Conservation (phyloP, 2,329 filamentous ascomycete species). For the Bertia moriformis region DNA sequence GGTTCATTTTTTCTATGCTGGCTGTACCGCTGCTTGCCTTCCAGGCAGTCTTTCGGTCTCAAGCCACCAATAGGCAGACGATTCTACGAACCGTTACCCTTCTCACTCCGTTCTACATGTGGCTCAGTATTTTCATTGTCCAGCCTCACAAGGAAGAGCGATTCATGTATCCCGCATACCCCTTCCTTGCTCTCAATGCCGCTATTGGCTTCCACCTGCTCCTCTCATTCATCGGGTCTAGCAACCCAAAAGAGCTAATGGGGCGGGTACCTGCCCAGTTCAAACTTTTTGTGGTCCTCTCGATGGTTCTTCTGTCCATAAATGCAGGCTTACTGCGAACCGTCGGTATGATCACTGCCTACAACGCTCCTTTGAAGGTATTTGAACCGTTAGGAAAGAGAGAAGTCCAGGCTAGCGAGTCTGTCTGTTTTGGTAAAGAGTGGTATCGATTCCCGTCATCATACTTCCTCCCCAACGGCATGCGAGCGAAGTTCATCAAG, state of each 20-base stretch:
- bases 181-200: constrained; percentile 47
- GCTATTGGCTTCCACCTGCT: constrained; percentile 40
- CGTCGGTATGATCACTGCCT: neutral
- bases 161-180: constrained; percentile 61
- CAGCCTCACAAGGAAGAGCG: constrained; percentile 59
- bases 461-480: constrained; percentile 40
- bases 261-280: neutral
- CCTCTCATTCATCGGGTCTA: constrained; percentile 16
- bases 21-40: neutral
- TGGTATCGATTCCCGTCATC: constrained; percentile 61
- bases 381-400: neutral
- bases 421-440: constrained; percentile 51
- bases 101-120: constrained; percentile 49
- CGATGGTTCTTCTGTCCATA: neutral
- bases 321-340: neutral
- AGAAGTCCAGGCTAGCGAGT: neutral
- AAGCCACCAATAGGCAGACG: neutral
- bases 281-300: neutral
- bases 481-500: constrained; percentile 46
- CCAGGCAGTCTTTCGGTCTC: neutral
- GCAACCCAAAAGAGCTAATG: neutral
- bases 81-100: constrained; percentile 23
- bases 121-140: constrained; percentile 49
- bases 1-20: constrained; percentile 60
- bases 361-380: neutral